Conservation (phyloP, 2,329 filamentous ascomycete species). For the Fusarium chlamydosporum region DNA sequence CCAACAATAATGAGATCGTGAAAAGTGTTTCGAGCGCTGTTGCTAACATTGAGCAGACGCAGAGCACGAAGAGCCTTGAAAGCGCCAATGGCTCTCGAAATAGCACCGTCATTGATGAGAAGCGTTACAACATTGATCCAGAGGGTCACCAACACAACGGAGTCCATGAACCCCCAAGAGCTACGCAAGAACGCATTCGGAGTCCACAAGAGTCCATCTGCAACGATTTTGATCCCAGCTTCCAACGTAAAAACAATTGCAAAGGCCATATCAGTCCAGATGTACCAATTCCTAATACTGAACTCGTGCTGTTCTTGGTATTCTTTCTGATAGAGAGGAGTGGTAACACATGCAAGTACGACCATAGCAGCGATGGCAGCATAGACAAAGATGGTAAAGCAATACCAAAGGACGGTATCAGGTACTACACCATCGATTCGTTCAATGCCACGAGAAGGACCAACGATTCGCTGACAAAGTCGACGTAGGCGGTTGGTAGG, state of each 20-base stretch:
- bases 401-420: constrained; percentile 91
- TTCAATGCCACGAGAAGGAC: constrained; percentile 87
- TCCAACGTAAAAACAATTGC: constrained; percentile 88
- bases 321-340: constrained; percentile 91
- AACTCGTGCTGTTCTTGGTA: constrained; percentile 77
- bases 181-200: constrained; percentile 97
- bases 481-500: constrained; percentile 83
- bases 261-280: constrained; percentile 93
- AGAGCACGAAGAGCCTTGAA: constrained; percentile 97
- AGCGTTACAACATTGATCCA: constrained; percentile 95
- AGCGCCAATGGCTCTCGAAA: constrained; percentile 92
- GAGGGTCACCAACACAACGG: constrained; percentile 88
- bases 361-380: constrained; percentile 97
- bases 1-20: constrained; percentile 95
- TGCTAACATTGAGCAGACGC: constrained; percentile 92
- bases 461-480: constrained; percentile 89
- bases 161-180: constrained; percentile 97
- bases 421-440: constrained; percentile 92
- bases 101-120: constrained; percentile 82
- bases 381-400: constrained; percentile 94
- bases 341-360: constrained; percentile 93
- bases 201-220: constrained; percentile 95
- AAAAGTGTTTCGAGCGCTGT: constrained; percentile 95
- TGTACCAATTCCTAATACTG: constrained; percentile 86
- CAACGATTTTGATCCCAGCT: constrained; percentile 90